Base-by-base conservation (phyloP, 306 rosid species). In the Boehmeria nivea region DNA sequence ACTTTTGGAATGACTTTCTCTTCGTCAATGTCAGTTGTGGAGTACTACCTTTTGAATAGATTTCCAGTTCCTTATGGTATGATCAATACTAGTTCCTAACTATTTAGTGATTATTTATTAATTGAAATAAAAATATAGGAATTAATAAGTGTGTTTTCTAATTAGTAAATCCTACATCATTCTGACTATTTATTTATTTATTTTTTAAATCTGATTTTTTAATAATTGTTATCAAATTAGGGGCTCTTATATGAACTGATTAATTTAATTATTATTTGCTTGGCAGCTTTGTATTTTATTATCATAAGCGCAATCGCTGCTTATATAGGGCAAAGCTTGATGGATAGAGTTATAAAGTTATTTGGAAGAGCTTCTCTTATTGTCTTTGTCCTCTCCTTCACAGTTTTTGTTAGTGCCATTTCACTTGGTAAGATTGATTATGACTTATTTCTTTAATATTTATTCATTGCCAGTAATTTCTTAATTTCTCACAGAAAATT, bases 1-100 rank as follows among this genome's bases (percentile, higher is more conserved):
- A 82, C 83, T 0, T 80, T 85, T 21, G 88, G 76, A 47, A 82
- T 85, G 95, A 65, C 79, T 56, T 85, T 82, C 60, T 85, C 95
- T 19, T 82, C 95, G 27, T 85, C 95, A 13, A 75, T 82, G 85
- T 79, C 95, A 56, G 89, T 79, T 1, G 72, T 85, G 33, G 89
- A 85, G 70, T 85, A 82, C 73, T 75, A 85, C 60, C 73, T 85
- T 18, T 64, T 85, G 38, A 76, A 72, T 38, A 83, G 89, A 47
- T 85, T 85, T 63, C 95, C 95, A 0, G 57, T 82, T 56, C 95
- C 85, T 24, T 77, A 82, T 25, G 89, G 95, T 85, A 64, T 8
- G 36, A 19, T 17, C 18, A 43, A 46, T 6, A 7, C 18, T 0
- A 1, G 24, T 46, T 18, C 25, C 9, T n/a, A 6, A 52, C 15